These are phyloP conservation scores for Echinochloa phyllopogon DNA, from an alignment of 176 grass and related monocot genomes.

Conservation along the genomic window DNA sequence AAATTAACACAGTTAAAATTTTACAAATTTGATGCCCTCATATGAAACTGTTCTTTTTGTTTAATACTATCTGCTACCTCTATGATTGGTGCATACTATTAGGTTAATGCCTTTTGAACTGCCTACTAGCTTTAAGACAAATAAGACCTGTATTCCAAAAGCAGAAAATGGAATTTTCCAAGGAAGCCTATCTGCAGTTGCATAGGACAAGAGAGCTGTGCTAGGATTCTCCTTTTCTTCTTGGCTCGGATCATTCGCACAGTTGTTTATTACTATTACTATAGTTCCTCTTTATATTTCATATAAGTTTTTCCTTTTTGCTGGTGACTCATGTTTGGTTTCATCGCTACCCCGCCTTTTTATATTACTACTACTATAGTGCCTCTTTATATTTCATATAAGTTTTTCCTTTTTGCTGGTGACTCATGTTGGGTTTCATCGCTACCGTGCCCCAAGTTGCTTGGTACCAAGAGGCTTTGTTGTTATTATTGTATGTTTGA, in stretches of 20 bases:
- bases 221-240: background rate
- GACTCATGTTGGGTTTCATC: background rate
- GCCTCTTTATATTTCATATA: no score
- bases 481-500: conserved; percentile 1
- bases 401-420: background rate
- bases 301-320: background rate
- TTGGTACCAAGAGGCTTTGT: no score
- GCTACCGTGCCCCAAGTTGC: background rate
- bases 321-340: background rate
- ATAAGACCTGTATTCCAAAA: background rate
- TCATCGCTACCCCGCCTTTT: background rate
- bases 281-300: background rate
- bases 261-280: background rate
- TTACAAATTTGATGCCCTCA: conserved; percentile 36
- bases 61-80: conserved; percentile 6
- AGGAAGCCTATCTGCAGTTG: background rate
- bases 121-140: background rate
- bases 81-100: background rate
- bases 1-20: background rate
- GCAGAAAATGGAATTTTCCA: background rate
- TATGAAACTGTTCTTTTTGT: conserved; percentile 13
- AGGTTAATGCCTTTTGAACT: conserved; percentile 3
- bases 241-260: background rate
- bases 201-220: background rate
- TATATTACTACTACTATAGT: background rate